Evolutionary conservation across 495 filamentous ascomycete species (phyloP).

Genomic region (Durotheca rogersii): DNA sequence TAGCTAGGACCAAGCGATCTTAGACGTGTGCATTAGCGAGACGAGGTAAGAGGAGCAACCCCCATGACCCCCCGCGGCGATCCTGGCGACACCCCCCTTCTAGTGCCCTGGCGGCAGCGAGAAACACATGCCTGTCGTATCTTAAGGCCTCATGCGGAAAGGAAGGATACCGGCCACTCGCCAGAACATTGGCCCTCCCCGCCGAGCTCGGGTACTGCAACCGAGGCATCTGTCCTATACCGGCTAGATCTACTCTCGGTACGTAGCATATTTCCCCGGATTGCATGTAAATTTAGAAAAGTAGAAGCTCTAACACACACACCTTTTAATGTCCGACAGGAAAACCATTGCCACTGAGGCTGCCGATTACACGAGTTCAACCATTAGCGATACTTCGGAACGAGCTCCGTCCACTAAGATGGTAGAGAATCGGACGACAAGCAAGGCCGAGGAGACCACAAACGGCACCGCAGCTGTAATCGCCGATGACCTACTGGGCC

Average conservation of each 20-base stretch:
- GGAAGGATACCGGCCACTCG: constrained; percentile 15
- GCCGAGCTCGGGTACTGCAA: constrained; percentile 83
- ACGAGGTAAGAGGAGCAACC: constrained; percentile 58
- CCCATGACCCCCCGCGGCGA: too few species aligned
- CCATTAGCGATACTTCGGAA: constrained; percentile 36
- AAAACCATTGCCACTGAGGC: constrained; percentile 57
- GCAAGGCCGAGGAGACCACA: constrained; percentile 45
- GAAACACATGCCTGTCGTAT: too few species aligned
- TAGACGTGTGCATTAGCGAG: constrained; percentile 97
- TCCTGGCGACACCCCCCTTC: too few species aligned
- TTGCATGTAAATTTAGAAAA: neutral
- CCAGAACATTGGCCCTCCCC: constrained; percentile 81
- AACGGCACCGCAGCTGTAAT: constrained; percentile 50
- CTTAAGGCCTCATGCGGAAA: neutral
- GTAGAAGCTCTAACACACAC: constrained; percentile 8
- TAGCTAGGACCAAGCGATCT: constrained; percentile 84
- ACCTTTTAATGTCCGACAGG: constrained; percentile 76
- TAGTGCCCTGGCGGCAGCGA: too few species aligned
- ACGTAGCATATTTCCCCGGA: constrained; percentile 24
- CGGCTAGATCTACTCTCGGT: constrained; percentile 74
- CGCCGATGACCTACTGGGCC: constrained; percentile 53
- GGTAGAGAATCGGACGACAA: constrained; percentile 47
- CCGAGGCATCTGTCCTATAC: constrained; percentile 72
- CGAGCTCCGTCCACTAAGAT: constrained; percentile 40
- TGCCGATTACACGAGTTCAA: constrained; percentile 27